Evolutionary conservation across 1,284 basidiomycete genomes (phyloP).

Genomic region (Trichosporon inkin): DNA sequence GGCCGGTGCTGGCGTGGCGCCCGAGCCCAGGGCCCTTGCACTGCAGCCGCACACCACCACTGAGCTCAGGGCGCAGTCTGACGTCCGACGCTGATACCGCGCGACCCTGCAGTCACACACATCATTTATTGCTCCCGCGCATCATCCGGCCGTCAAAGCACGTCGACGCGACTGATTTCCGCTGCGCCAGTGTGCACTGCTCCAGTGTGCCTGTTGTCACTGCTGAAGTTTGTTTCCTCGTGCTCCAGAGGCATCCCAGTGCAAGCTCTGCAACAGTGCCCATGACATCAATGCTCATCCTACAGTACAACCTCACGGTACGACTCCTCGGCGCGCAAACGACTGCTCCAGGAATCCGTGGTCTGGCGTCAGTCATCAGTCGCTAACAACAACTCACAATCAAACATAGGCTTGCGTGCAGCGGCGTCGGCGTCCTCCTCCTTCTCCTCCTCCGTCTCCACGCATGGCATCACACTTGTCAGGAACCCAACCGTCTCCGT

Average conservation of each 20-base stretch:
- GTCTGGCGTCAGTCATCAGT: slow-evolving; percentile 24
- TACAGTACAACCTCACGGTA: slow-evolving; percentile 3
- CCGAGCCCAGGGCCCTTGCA: neutral
- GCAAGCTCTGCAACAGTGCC: neutral
- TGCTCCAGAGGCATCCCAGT: neutral
- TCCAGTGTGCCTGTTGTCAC: too few relatives aligned
- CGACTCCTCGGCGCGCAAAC: slow-evolving; percentile 27
- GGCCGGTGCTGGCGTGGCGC: too few relatives aligned
- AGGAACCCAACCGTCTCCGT: slow-evolving; percentile 76
- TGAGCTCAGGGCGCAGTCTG: neutral
- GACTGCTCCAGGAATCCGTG: slow-evolving; percentile 41
- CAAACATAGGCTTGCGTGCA: slow-evolving; percentile 26
- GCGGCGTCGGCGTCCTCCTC: slow-evolving; percentile 3
- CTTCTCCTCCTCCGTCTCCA: slow-evolving; percentile 16
- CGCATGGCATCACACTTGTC: slow-evolving; percentile 45
- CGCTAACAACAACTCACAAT: slow-evolving; percentile 36
- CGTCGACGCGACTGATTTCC: slow-evolving; percentile 3
- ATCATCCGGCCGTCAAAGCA: neutral
- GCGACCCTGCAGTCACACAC: neutral
- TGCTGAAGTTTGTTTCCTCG: too few relatives aligned
- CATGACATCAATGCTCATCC: slow-evolving; percentile 4
- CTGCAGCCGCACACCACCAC: neutral
- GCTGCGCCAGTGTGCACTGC: too few relatives aligned
- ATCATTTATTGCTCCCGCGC: slow-evolving; percentile 2
- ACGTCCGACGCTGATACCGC: neutral